phyloP scores from a whole-genome alignment of 805 yeast species.

The Candida montana region DNA sequence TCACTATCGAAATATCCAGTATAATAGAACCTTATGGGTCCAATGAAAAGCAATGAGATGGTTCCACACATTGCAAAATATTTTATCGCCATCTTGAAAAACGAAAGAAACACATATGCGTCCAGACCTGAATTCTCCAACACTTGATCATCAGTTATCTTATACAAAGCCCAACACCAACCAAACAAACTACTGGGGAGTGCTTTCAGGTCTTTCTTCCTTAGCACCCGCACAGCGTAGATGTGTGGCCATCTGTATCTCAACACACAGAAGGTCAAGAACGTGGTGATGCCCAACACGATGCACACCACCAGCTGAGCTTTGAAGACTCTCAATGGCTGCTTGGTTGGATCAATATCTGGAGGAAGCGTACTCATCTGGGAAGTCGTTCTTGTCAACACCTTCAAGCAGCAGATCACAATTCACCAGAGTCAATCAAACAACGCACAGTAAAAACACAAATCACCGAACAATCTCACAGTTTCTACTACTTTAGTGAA shows the following conservation, averaged over 20 bases:
- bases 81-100: conserved; percentile 84
- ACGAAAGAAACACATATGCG: conserved; percentile 86
- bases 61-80: conserved; percentile 59
- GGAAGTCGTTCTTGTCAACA: no score
- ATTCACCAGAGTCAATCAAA: no score
- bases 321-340: conserved; percentile 53
- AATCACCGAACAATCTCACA: no score
- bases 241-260: conserved; percentile 75
- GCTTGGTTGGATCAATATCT: conserved; percentile 27
- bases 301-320: conserved; percentile 76
- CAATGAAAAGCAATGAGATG: conserved; percentile 69
- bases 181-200: conserved; percentile 51
- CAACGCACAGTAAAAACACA: neutral
- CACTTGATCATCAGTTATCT: conserved; percentile 71
- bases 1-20: conserved; percentile 77
- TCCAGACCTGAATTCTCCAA: conserved; percentile 89
- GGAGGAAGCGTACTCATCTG: conserved; percentile 26
- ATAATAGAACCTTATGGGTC: conserved; percentile 79
- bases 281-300: conserved; percentile 61
- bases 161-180: conserved; percentile 70
- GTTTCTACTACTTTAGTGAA: no score
- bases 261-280: conserved; percentile 63
- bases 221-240: conserved; percentile 66
- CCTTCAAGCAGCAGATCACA: no score
- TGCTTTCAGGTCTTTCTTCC: conserved; percentile 28